Evolutionary conservation across 2,329 filamentous ascomycete species (phyloP).

Genomic region (Verruconis gallopava): DNA sequence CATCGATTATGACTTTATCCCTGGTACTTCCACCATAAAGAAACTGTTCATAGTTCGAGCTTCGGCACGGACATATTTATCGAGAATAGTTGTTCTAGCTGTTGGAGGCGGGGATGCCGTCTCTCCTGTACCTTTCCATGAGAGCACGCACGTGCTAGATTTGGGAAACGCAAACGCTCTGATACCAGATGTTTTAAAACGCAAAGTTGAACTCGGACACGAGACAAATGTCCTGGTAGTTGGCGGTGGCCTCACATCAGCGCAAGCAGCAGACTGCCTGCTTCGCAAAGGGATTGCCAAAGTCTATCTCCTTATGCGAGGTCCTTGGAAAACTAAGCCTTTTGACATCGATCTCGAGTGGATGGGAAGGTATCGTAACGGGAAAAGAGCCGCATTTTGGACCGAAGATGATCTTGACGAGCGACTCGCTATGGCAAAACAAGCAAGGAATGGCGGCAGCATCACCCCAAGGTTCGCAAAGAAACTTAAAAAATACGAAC

Average conservation of each 20-base stretch:
- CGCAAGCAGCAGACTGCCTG: slow-evolving; percentile 57
- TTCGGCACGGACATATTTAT: slow-evolving; percentile 40
- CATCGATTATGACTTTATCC: slow-evolving; percentile 40
- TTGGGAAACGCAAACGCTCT: too few species aligned
- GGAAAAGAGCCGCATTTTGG: slow-evolving; percentile 66
- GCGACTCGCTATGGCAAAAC: slow-evolving; percentile 50
- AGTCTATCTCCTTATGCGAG: slow-evolving; percentile 58
- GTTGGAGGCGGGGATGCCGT: slow-evolving; percentile 15
- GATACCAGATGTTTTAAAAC: too few species aligned
- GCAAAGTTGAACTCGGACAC: too few species aligned
- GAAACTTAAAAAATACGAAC: slow-evolving; percentile 48
- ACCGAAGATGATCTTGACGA: slow-evolving; percentile 47
- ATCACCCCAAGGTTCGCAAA: slow-evolving; percentile 57
- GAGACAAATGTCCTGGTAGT: slow-evolving; percentile 60
- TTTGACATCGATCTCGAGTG: slow-evolving; percentile 67
- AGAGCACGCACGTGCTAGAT: too few species aligned
- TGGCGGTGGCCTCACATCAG: slow-evolving; percentile 63
- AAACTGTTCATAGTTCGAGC: slow-evolving; percentile 55
- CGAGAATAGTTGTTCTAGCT: slow-evolving; percentile 54
- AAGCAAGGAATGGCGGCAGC: slow-evolving; percentile 62
- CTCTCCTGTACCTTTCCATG: not conserved
- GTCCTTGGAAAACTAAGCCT: slow-evolving; percentile 50
- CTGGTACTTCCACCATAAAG: slow-evolving; percentile 21
- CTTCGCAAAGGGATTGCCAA: slow-evolving; percentile 51
- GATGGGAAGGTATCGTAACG: slow-evolving; percentile 74